phyloP scores from a whole-genome alignment of 2,329 filamentous ascomycete species.

The Zymoseptoria brevis region DNA sequence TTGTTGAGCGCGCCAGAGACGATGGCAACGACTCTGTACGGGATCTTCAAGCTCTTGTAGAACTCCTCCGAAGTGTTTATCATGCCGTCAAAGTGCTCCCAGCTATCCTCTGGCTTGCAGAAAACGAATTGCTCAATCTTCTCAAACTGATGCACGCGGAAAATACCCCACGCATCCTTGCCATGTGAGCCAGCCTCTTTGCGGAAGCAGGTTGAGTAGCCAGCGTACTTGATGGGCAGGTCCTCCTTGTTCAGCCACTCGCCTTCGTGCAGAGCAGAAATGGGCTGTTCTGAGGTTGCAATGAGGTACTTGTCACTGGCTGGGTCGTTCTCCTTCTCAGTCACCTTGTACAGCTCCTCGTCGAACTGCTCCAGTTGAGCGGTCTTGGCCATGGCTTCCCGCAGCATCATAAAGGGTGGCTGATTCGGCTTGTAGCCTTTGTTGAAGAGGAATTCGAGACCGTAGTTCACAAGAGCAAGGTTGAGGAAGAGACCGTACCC shows the following conservation, averaged over 20 bases:
- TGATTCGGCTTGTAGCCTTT: conserved; percentile 56
- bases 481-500: conserved; percentile 87
- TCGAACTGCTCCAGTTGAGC: conserved; percentile 96
- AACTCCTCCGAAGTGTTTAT: conserved; percentile 86
- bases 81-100: conserved; percentile 92
- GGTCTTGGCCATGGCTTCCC: conserved; percentile 95
- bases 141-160: conserved; percentile 96
- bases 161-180: conserved; percentile 94
- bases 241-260: conserved; percentile 85
- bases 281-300: conserved; percentile 87
- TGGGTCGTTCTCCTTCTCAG: conserved; percentile 66
- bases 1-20: conserved; percentile 95
- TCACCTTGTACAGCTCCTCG: conserved; percentile 95
- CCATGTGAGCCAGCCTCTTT: conserved; percentile 90
- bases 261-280: conserved; percentile 77
- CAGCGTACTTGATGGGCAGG: conserved; percentile 79
- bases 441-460: conserved; percentile 74
- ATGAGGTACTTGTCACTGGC: conserved; percentile 78
- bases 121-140: conserved; percentile 79
- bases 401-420: conserved; percentile 89
- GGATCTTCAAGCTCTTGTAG: conserved; percentile 80
- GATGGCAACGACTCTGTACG: conserved; percentile 87
- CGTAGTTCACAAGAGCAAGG: conserved; percentile 90
- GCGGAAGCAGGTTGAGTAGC: conserved; percentile 90
- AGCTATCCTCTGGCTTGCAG: conserved; percentile 81